Conservation (phyloP, 2,329 filamentous ascomycete genomes). For the Kalaharituber pfeilii region DNA sequence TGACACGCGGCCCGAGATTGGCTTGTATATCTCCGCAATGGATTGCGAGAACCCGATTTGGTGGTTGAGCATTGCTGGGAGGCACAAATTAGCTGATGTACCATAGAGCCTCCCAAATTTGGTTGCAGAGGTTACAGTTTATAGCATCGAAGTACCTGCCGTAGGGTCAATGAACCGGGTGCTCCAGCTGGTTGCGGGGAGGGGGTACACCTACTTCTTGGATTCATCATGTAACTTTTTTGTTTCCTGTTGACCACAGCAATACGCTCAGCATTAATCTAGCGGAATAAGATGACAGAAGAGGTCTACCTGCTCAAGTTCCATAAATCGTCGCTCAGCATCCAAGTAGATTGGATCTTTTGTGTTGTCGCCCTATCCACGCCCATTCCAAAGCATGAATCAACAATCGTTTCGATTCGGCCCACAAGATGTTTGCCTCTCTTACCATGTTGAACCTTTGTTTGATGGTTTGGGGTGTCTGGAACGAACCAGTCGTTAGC, state of each 20-base stretch:
- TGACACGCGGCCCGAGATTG: conserved; percentile 87
- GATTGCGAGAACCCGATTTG: conserved; percentile 97
- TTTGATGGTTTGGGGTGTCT: conserved; percentile 84
- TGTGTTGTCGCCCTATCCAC: conserved; percentile 57
- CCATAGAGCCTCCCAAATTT: conserved; percentile 4
- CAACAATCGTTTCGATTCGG: conserved; percentile 1
- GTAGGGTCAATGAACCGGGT: background rate
- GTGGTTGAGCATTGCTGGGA: conserved; percentile 68
- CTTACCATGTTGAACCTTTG: conserved; percentile 67
- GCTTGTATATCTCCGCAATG: conserved; percentile 92
- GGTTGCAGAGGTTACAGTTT: no score
- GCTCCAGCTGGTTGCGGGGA: background rate
- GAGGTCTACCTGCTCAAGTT: conserved; percentile 64
- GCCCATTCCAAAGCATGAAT: background rate
- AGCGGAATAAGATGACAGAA: no score
- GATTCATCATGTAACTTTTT: conserved; percentile 95
- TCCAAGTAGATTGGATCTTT: conserved; percentile 92
- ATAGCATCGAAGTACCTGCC: conserved; percentile 76
- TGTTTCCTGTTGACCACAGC: conserved; percentile 43
- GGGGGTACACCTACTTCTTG: conserved; percentile 43
- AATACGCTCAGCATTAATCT: no score
- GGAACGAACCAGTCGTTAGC: conserved; percentile 13
- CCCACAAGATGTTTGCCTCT: no score
- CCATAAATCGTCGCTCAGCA: conserved; percentile 80
- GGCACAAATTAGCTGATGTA: background rate